phyloP scores from a whole-genome alignment of 2,329 filamentous ascomycete species.

The Xylaria digitata region DNA sequence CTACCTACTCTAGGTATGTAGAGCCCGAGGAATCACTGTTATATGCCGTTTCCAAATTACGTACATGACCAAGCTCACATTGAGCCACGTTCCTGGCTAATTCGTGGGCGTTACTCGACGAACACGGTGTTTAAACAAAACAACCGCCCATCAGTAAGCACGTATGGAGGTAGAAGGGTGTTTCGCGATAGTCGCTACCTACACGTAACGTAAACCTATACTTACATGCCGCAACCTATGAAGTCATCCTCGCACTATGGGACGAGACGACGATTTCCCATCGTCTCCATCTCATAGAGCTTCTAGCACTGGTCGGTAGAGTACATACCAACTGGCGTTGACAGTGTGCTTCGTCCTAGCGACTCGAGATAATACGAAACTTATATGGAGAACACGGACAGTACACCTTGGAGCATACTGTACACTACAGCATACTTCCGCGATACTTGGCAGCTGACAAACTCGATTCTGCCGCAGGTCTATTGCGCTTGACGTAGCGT shows the following conservation, averaged over 20 bases:
- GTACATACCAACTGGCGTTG: no score
- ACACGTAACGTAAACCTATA: no score
- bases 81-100: conserved; percentile 30
- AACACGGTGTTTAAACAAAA: conserved; percentile 34
- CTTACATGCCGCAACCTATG: conserved; percentile 2
- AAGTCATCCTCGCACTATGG: not conserved
- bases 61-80: conserved; percentile 34
- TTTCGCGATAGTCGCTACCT: conserved; percentile 16
- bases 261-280: not conserved
- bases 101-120: conserved; percentile 22
- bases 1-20: not conserved
- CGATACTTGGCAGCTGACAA: conserved; percentile 3
- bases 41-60: conserved; percentile 34
- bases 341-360: not conserved
- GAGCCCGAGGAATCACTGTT: conserved; percentile 14
- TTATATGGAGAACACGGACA: no score
- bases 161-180: not conserved
- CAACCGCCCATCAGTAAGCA: not conserved
- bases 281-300: no score
- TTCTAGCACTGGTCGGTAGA: no score
- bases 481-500: not conserved
- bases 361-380: conserved; percentile 2
- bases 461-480: not conserved
- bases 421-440: no score
- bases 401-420: not conserved